phyloP scores from a whole-genome alignment of 768 basidiomycete species.

The Rhizopogon salebrosus region DNA sequence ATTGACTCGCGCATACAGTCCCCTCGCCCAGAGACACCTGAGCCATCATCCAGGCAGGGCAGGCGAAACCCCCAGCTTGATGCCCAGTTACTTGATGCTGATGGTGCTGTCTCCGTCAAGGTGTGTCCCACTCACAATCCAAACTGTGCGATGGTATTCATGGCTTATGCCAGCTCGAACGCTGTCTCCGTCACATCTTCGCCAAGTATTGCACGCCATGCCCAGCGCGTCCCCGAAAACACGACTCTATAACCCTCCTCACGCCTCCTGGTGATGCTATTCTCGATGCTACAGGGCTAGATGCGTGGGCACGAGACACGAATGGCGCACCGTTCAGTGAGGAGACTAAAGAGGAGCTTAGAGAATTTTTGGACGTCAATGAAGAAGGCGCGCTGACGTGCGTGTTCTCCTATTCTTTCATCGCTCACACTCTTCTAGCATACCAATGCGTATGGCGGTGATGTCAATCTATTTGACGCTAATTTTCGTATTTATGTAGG shows the following conservation, averaged over 20 bases:
- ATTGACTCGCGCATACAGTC: constrained; percentile 31
- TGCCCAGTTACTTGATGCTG: constrained; percentile 62
- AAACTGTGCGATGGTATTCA: background rate
- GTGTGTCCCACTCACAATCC: constrained; percentile 26
- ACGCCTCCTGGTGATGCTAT: constrained; percentile 49
- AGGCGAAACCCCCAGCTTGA: constrained; percentile 45
- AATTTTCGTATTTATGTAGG: constrained; percentile 27
- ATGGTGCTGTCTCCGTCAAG: constrained; percentile 63
- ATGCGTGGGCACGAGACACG: constrained; percentile 74
- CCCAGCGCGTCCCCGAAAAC: constrained; percentile 13
- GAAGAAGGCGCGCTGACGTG: constrained; percentile 72
- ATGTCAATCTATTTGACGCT: background rate
- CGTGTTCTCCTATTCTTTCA: constrained; percentile 19
- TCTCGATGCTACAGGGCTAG: constrained; percentile 56
- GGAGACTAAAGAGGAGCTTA: constrained; percentile 73
- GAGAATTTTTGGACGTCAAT: constrained; percentile 71
- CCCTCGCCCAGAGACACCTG: constrained; percentile 56
- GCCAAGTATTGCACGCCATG: constrained; percentile 66
- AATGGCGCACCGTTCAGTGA: constrained; percentile 77
- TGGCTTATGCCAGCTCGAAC: constrained; percentile 49
- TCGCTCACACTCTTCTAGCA: background rate
- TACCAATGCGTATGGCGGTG: background rate
- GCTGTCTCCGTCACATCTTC: constrained; percentile 71
- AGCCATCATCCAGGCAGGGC: constrained; percentile 56
- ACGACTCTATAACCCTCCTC: constrained; percentile 29